Percentiles rank a stretch among this genome's conserved stretches.
Evolutionary conservation across 805 yeast species (phyloP).

Genomic region (Wickerhamiella galacta): DNA sequence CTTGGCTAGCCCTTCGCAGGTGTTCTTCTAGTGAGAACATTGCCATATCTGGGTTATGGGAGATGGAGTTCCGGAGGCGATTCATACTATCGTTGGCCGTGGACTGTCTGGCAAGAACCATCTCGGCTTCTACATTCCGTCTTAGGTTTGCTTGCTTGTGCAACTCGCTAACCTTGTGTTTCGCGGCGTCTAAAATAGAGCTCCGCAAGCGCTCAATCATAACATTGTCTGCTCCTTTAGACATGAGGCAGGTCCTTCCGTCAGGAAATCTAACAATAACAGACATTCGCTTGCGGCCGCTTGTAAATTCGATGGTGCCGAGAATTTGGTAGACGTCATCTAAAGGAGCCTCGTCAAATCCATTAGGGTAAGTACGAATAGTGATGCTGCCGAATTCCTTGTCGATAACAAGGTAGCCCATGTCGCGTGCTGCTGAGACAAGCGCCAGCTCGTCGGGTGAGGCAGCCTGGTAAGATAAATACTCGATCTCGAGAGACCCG

Average conservation of each 20-base stretch:
- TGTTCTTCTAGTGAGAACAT: constrained; percentile 8
- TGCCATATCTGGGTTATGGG: constrained; percentile 4
- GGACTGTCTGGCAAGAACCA: constrained; percentile 9
- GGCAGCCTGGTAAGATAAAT: constrained; percentile 73
- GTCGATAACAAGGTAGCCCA: constrained; percentile 76
- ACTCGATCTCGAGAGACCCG: constrained; percentile 33
- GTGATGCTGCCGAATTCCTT: constrained; percentile 43
- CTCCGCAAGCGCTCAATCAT: constrained; percentile 35
- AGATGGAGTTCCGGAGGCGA: constrained; percentile 3
- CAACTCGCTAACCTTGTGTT: constrained; percentile 47
- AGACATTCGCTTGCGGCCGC: constrained; percentile 87
- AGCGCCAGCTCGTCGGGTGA: constrained; percentile 95
- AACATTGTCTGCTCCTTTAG: constrained; percentile 82
- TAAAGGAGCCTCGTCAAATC: constrained; percentile 48
- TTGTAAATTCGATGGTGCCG: constrained; percentile 72
- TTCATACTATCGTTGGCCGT: neutral
- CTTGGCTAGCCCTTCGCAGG: constrained; percentile 10
- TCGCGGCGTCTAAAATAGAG: constrained; percentile 37
- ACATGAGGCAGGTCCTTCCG: constrained; percentile 53
- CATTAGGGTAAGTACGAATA: constrained; percentile 67
- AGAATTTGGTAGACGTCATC: constrained; percentile 58
- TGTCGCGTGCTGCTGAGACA: constrained; percentile 84
- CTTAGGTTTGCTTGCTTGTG: constrained; percentile 40
- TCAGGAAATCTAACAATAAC: constrained; percentile 66
- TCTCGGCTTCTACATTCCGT: constrained; percentile 53